Base-by-base conservation (phyloP, 306 rosid species). In the Cicer cuneatum region DNA sequence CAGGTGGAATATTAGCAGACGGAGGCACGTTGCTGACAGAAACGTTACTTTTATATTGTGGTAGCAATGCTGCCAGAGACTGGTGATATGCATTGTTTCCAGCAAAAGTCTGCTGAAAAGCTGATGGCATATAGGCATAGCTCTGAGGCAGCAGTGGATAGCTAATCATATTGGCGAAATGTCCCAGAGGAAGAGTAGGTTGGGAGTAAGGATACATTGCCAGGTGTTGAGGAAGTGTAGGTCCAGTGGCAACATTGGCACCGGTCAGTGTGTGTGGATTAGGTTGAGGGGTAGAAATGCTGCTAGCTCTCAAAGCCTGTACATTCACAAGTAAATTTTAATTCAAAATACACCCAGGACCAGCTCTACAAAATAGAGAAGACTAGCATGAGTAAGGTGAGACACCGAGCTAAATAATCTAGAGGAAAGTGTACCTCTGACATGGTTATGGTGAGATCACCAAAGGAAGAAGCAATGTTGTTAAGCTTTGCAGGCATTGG, bases 111-210 rank as follows among this genome's bases (percentile, higher is more conserved):
- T 93, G 98, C 81, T 91, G 98, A 86, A 89, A 93, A 3, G 92
- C 96, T 2, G 98, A 93, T 10, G 98, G 97, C 98, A 90, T 89
- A 57, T 93, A 93, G 33, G 96, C 83, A 69, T 93, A 93, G 84
- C 90, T 93, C 78, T 93, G 98, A 48, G 96, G 98, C 93, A 93
- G 60, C 85, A 87, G 91, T 11, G 98, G 97, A 72, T 93, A 93
- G 78, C 97, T 45, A 14, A 93, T 85, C 98, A 93, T 89, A 80
- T 93, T 93, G 41, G 97, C 85, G 84, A 82, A 92, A 76, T 81
- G 96, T 46, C 96, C 96, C 84, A 90, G 63, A 66, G 98, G 98
- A 81, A 90, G 93, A 16, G 81, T 77, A 7, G 96, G 96, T 74
- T 90, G 98, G 38, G 98, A 84, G 73, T 93, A 93, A 16, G 97